These are phyloP conservation scores for Cryptosporidium felis DNA, from an alignment of 169 alveolate species.

Conservation along the genomic window DNA sequence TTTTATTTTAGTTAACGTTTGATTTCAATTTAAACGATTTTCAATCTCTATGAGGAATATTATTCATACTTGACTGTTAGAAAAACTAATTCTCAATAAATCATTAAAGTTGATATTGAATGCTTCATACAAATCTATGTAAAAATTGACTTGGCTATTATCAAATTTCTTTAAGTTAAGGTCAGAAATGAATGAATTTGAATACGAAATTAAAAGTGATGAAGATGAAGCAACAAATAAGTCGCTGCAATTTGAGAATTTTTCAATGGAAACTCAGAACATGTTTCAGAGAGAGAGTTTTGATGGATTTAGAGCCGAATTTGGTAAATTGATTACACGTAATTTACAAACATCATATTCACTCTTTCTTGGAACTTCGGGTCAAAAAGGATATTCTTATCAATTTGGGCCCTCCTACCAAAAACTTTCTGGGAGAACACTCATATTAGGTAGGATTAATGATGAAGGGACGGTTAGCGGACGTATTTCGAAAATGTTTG, in stretches of 20 bases:
- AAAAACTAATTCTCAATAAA: too few relatives aligned
- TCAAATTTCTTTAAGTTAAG: too few relatives aligned
- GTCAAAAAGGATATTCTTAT: conserved; percentile 84
- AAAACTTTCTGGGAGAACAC: conserved; percentile 80
- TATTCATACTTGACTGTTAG: too few relatives aligned
- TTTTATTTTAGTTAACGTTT: too few relatives aligned
- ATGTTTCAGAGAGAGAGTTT: conserved; percentile 87
- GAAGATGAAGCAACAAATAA: not conserved
- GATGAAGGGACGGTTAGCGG: conserved; percentile 85
- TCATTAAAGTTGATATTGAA: too few relatives aligned
- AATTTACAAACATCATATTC: conserved; percentile 86
- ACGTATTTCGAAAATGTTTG: conserved; percentile 75
- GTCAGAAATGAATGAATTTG: not conserved
- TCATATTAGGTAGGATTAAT: conserved; percentile 83
- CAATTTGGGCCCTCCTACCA: conserved; percentile 89
- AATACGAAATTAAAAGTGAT: not conserved
- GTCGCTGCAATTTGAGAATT: conserved; percentile 77
- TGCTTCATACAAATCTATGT: too few relatives aligned
- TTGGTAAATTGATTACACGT: conserved; percentile 82
- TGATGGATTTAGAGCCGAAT: conserved; percentile 91
- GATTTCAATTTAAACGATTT: too few relatives aligned
- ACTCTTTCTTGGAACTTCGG: conserved; percentile 84
- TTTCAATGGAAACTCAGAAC: conserved; percentile 85
- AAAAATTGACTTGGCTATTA: too few relatives aligned
- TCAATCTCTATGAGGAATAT: too few relatives aligned